phyloP scores from a whole-genome alignment of 1,284 basidiomycete species.

The Lentinula novae-zelandiae region DNA sequence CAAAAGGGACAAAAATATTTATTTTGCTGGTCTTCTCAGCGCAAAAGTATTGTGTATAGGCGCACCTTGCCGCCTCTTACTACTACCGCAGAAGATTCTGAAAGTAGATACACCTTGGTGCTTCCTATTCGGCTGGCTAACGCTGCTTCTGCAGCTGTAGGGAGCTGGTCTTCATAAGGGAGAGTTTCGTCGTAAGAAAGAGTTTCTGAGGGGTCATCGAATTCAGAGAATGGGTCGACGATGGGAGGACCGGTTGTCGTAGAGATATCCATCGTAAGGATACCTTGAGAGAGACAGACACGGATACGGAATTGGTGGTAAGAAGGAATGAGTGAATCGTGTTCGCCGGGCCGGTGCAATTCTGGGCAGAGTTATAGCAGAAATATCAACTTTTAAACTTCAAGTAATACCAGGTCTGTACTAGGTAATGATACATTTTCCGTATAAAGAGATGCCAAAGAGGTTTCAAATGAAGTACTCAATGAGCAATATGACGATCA shows the following conservation, averaged over 20 bases:
- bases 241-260: neutral
- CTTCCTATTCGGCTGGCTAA: conserved; percentile 64
- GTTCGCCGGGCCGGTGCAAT: neutral
- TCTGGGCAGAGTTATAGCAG: too few relatives aligned
- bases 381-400: too few relatives aligned
- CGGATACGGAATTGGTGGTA: too few relatives aligned
- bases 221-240: neutral
- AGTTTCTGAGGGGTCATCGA: neutral
- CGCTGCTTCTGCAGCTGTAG: conserved; percentile 26
- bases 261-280: conserved; percentile 33
- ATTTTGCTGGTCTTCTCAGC: conserved; percentile 36
- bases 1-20: conserved; percentile 34
- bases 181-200: conserved; percentile 53
- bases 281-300: neutral
- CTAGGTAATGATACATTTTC: too few relatives aligned
- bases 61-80: conserved; percentile 67
- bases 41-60: conserved; percentile 34
- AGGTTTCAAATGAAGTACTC: neutral
- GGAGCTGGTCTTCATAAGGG: conserved; percentile 48
- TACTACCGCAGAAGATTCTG: conserved; percentile 43
- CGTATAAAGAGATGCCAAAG: too few relatives aligned
- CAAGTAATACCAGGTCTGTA: too few relatives aligned
- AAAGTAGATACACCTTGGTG: conserved; percentile 66
- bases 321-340: neutral
- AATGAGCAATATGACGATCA: neutral